Evolutionary conservation across 1,139 yeast species (phyloP), one percentile per base, ranked within the genome.

Genomic region (Suhomyces bolitotheri): DNA sequence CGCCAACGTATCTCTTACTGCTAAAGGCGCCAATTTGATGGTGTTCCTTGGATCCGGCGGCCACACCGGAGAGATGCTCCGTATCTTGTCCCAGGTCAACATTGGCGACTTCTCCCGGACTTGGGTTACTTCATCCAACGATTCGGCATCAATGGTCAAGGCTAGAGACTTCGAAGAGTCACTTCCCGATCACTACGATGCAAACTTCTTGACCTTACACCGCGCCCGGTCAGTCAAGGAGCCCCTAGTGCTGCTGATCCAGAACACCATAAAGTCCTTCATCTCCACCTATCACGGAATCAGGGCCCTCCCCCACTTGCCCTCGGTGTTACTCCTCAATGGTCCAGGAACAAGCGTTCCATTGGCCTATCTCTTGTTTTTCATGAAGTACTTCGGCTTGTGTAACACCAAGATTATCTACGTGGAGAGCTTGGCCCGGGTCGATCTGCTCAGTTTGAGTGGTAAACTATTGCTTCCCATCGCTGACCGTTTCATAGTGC

Each of bases 271-370:
- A 33, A 44, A 47, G 33, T 80, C 73, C 13, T 69, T 59, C 25
- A 28, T 43, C 1, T 56, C 64, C 8, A 60, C 75, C 0, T 45
- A 60, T 5, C 33, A 33, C 1, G 37, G 49, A 16, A 41, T 67
- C 25, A 36, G 49, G 16, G 19, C 27, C 2, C 38, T 59, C 28
- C 48, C 51, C 4, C 47, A 54, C 23, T 39, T 60, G 13, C 85
- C 86, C 0, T 69, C 72, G 24, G 58, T 80, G 5, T 64, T 92
- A 11, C 57, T 92, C 15, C 60, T 87, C 43, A 94, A 92, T 56
- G 99, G 99, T 0, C 99, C 99, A 0, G 99, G 97, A 1, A 88
- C 97, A 0, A 72, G 90, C 37, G 88, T 90, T 2, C 82, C 95
- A 2, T 59, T 87, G 17, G 85, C 92, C 39, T 76, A 81, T 38